Percentiles rank a stretch among this genome's conserved stretches.
These are phyloP conservation scores for Echium plantagineum DNA, from an alignment of 257 asterid genomes.

Conservation along the genomic window DNA sequence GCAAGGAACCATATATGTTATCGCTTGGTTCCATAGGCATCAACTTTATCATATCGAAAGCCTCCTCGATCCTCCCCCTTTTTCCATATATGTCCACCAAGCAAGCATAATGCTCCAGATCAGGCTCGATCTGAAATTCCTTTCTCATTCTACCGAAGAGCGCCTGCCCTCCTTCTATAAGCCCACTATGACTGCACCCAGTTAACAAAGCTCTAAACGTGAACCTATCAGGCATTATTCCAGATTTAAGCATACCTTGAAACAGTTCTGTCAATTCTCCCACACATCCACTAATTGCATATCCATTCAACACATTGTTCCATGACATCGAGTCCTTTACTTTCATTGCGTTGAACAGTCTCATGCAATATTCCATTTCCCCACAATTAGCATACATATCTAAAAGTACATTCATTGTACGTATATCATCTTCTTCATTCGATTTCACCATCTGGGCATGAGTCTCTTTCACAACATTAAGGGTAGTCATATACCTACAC, in stretches of 20 bases:
- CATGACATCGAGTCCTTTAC: conserved; percentile 30
- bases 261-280: conserved; percentile 22
- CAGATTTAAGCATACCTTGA: conserved; percentile 23
- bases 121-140: conserved; percentile 22
- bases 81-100: conserved; percentile 41
- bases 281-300: conserved; percentile 33
- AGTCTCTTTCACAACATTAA: conserved; percentile 32
- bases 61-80: conserved; percentile 37
- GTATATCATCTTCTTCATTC: conserved; percentile 21
- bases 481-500: conserved; percentile 26
- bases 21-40: conserved; percentile 38
- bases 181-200: conserved; percentile 37
- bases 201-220: conserved; percentile 31
- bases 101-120: conserved; percentile 39
- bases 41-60: conserved; percentile 22
- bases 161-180: conserved; percentile 21
- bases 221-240: conserved; percentile 22
- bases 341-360: conserved; percentile 28
- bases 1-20: conserved; percentile 48
- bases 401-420: conserved; percentile 26
- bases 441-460: conserved; percentile 34
- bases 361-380: conserved; percentile 19
- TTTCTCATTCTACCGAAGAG: conserved; percentile 29
- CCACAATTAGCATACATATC: conserved; percentile 51
- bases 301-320: conserved; percentile 38